A percentile compares a stretch with the other conserved stretches of the same genome.
These are phyloP conservation scores for Vanrija humicola DNA, from an alignment of 1,284 basidiomycete genomes.

Conservation along the genomic window DNA sequence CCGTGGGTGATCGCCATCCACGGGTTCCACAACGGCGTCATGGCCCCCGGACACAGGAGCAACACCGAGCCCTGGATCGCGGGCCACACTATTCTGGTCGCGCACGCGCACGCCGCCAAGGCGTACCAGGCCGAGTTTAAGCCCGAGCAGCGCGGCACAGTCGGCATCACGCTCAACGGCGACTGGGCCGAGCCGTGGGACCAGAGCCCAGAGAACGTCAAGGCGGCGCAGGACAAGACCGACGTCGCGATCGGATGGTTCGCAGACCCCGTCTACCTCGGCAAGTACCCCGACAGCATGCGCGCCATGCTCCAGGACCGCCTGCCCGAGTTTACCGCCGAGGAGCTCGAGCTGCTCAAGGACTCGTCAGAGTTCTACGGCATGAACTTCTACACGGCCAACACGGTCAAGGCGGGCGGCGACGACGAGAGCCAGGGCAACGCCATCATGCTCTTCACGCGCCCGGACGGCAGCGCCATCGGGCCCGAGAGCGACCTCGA, in stretches of 20 bases:
- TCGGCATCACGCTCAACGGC: slow-evolving; percentile 71
- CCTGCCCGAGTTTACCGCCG: slow-evolving; percentile 62
- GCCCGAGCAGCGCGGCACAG: slow-evolving; percentile 49
- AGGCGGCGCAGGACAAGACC: slow-evolving; percentile 62
- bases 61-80: slow-evolving; percentile 70
- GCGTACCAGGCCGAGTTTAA: slow-evolving; percentile 61
- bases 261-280: slow-evolving; percentile 67
- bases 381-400: slow-evolving; percentile 61
- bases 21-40: slow-evolving; percentile 52
- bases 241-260: slow-evolving; percentile 58
- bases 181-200: slow-evolving; percentile 68
- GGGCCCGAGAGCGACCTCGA: slow-evolving; percentile 57
- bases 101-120: slow-evolving; percentile 64
- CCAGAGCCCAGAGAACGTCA: slow-evolving; percentile 59
- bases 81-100: slow-evolving; percentile 63
- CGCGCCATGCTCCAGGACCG: slow-evolving; percentile 60
- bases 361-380: slow-evolving; percentile 42
- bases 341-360: slow-evolving; percentile 61
- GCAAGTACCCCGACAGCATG: slow-evolving; percentile 64
- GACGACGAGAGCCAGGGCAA: slow-evolving; percentile 60
- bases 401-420: slow-evolving; percentile 55
- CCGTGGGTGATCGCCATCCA: slow-evolving; percentile 68
- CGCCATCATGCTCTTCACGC: slow-evolving; percentile 40
- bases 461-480: slow-evolving; percentile 58
- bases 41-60: slow-evolving; percentile 52